phyloP scores from a whole-genome alignment of 1,284 basidiomycete genomes.

The Moesziomyces parantarcticus region DNA sequence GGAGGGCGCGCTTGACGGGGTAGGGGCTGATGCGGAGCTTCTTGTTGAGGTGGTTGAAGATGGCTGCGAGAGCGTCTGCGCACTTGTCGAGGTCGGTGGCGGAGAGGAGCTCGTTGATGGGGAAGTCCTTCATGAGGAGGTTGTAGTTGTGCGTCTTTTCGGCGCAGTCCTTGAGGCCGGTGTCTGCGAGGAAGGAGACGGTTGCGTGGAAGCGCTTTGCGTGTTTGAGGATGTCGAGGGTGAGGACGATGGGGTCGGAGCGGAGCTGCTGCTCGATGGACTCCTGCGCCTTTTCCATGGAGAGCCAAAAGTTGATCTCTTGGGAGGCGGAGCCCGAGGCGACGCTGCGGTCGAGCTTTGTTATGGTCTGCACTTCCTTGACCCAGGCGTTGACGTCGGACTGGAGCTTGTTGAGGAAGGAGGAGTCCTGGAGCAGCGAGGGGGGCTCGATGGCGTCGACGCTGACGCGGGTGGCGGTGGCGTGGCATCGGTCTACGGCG shows the following conservation, averaged over 20 bases:
- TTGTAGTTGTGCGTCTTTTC: slow-evolving; percentile 76
- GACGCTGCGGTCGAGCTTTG: slow-evolving; percentile 90
- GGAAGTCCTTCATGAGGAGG: slow-evolving; percentile 98
- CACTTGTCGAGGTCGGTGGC: slow-evolving; percentile 96
- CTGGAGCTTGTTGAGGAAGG: slow-evolving; percentile 93
- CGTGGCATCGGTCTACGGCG: slow-evolving; percentile 75
- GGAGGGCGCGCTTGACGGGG: slow-evolving; percentile 91
- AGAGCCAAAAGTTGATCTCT: slow-evolving; percentile 99
- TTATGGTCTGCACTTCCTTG: slow-evolving; percentile 96
- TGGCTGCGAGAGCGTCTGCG: slow-evolving; percentile 84
- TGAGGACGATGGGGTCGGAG: slow-evolving; percentile 88
- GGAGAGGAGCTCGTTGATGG: slow-evolving; percentile 92
- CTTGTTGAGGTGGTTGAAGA: slow-evolving; percentile 94
- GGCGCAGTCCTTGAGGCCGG: slow-evolving; percentile 80
- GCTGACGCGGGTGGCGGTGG: slow-evolving; percentile 75
- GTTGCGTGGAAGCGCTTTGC: slow-evolving; percentile 98
- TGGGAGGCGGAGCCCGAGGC: slow-evolving; percentile 94
- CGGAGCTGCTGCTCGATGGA: slow-evolving; percentile 90
- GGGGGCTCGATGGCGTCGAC: slow-evolving; percentile 79
- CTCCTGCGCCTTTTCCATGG: slow-evolving; percentile 90
- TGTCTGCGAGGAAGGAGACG: slow-evolving; percentile 97
- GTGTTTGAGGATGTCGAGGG: slow-evolving; percentile 92
- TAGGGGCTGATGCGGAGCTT: slow-evolving; percentile 85
- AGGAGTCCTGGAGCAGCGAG: slow-evolving; percentile 82
- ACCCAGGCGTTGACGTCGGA: slow-evolving; percentile 97